Conservation (phyloP, 257 asterid species). For the Solanum acaule region DNA sequence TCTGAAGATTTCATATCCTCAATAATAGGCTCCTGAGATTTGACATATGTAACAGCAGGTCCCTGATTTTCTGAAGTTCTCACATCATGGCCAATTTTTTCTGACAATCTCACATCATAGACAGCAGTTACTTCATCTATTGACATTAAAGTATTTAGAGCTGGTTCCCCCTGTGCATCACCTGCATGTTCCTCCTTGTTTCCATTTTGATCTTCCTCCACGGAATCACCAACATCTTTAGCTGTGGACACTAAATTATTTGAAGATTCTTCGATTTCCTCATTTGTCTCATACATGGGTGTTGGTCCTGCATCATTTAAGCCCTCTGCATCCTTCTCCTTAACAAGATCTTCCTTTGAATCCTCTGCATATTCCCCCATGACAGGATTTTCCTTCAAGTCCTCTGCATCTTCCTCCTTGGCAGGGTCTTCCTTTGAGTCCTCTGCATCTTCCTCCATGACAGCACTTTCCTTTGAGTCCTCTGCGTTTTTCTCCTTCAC, state of each 20-base stretch:
- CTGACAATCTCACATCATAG: not conserved
- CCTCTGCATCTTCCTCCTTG: not conserved
- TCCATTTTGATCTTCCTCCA: slow-evolving; percentile 7
- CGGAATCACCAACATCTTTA: slow-evolving; percentile 3
- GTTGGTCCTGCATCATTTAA: not conserved
- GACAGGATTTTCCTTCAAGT: not conserved
- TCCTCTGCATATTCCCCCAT: not conserved
- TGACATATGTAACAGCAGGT: slow-evolving; percentile 3
- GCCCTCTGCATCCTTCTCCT: not conserved
- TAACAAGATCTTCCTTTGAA: not conserved
- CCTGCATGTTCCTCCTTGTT: slow-evolving; percentile 8
- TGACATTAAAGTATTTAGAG: not conserved
- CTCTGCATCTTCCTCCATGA: not conserved
- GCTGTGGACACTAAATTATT: not conserved
- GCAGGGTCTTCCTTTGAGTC: not conserved
- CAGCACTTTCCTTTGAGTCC: not conserved
- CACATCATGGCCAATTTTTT: not conserved
- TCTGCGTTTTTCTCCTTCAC: not conserved
- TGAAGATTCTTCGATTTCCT: slow-evolving; percentile 1
- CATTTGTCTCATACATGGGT: slow-evolving; percentile 5
- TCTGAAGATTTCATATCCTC: slow-evolving; percentile 8
- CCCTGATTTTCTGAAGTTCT: slow-evolving; percentile 9
- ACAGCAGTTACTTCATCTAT: not conserved
- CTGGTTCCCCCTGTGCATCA: slow-evolving; percentile 7
- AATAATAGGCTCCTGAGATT: slow-evolving; percentile 10